phyloP scores from a whole-genome alignment of 371 early-diverging fungal genomes.

The Vairimorpha necatrix region DNA sequence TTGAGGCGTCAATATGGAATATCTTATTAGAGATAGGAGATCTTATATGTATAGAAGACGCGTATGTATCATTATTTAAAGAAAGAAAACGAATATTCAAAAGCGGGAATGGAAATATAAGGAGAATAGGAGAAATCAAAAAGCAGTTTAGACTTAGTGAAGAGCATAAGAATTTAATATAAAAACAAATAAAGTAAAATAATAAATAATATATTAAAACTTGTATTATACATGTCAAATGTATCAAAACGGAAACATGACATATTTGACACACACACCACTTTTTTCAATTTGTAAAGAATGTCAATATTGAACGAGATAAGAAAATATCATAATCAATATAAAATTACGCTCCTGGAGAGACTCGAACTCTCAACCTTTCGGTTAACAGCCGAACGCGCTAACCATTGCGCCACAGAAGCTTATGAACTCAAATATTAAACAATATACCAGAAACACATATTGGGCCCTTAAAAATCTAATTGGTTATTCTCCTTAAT shows the following conservation, averaged over 20 bases:
- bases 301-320: too few species aligned
- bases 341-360: slow-evolving; percentile 39
- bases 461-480: neutral
- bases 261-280: too few species aligned
- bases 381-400: slow-evolving; percentile 58
- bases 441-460: too few species aligned
- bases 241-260: too few species aligned
- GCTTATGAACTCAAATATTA: too few species aligned
- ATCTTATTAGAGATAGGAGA: slow-evolving; percentile 24
- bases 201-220: neutral
- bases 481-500: neutral
- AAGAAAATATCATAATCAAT: neutral
- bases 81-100: slow-evolving; percentile 25
- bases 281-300: too few species aligned
- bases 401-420: slow-evolving; percentile 53
- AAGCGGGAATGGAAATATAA: slow-evolving; percentile 13
- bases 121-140: slow-evolving; percentile 28
- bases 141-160: slow-evolving; percentile 33
- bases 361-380: slow-evolving; percentile 54
- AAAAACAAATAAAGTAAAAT: neutral
- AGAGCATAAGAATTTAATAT: slow-evolving; percentile 1
- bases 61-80: slow-evolving; percentile 31
- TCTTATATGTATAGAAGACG: slow-evolving; percentile 30
- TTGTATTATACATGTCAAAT: neutral
- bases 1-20: slow-evolving; percentile 41